Conservation (phyloP, 2,329 filamentous ascomycete genomes). For the Aspergillus pseudoglaucus region DNA sequence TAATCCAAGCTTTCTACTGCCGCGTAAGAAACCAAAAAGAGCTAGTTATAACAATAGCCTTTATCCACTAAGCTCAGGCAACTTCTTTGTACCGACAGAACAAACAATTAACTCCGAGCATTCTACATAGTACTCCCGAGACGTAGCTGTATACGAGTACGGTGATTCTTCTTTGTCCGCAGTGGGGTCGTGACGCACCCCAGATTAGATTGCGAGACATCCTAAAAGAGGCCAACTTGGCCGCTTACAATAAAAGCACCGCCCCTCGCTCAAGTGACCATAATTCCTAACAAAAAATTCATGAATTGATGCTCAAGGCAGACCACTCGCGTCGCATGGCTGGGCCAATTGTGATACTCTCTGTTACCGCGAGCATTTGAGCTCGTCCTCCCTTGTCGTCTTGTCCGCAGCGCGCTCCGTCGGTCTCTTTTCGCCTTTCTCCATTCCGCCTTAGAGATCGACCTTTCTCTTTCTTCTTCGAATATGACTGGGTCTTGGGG, state of each 20-base stretch:
- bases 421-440: conserved; percentile 2
- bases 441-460: conserved; percentile 7
- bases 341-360: conserved; percentile 16
- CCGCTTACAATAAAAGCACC: neutral
- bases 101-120: too few species aligned
- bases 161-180: too few species aligned
- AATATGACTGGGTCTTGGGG: conserved; percentile 24
- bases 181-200: neutral
- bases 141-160: too few species aligned
- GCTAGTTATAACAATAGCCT: too few species aligned
- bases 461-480: conserved; percentile 1
- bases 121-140: too few species aligned
- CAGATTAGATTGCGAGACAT: neutral
- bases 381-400: conserved; percentile 7
- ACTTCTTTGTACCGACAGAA: too few species aligned
- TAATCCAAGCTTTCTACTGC: too few species aligned
- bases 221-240: neutral
- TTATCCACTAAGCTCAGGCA: too few species aligned
- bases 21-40: too few species aligned
- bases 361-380: conserved; percentile 12
- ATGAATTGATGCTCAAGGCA: neutral
- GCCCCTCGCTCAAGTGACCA: neutral
- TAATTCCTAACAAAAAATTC: too few species aligned
- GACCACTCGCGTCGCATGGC: conserved; percentile 15
- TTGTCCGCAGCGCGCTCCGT: neutral